Base-by-base conservation (phyloP, 306 rosid genomes). In the Lathyrus sativus region DNA sequence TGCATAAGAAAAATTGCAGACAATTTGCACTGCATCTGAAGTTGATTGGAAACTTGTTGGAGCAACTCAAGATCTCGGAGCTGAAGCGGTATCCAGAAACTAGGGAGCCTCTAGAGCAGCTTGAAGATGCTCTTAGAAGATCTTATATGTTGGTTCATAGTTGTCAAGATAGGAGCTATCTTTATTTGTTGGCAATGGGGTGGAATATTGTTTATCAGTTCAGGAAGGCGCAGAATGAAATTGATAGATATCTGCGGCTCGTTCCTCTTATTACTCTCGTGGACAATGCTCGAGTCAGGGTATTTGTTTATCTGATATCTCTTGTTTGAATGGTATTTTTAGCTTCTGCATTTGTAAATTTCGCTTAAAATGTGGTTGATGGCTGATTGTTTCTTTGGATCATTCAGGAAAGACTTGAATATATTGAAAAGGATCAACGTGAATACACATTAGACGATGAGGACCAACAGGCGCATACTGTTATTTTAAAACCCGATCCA, bases 201-300 rank as follows among this genome's bases (percentile, higher is more conserved):
- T 95, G 99, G 97, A 95, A 88, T 82, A 87, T 95, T 56, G 97
- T 95, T 57, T 95, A 95, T 65, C 99, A 95, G 62, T 95, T 95
- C 84, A 77, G 99, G 62, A 86, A 86, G 87, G 99, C 97, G 11
- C 99, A 95, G 87, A 88, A 87, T 65, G 99, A 95, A 74, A 95
- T 95, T 48, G 99, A 95, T 53, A 75, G 96, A 79, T 95, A 90
- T 74, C 72, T 95, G 37, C 81, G 83, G 13, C 96, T 95, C 12
- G 97, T 95, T 41, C 99, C 96, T 56, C 87, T 95, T 59, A 95
- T 95, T 76, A 87, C 99, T 29, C 97, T 95, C 1, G 99, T 95
- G 24, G 97, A 95, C 64, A 90, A 95, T 80, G 82, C 95, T 75
- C 88, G 98, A 78, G 96, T 92, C 91, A 89, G 96, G 96, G 97